Base-by-base conservation (phyloP, 2,329 filamentous ascomycete genomes). In the Cladophialophora immunda region DNA sequence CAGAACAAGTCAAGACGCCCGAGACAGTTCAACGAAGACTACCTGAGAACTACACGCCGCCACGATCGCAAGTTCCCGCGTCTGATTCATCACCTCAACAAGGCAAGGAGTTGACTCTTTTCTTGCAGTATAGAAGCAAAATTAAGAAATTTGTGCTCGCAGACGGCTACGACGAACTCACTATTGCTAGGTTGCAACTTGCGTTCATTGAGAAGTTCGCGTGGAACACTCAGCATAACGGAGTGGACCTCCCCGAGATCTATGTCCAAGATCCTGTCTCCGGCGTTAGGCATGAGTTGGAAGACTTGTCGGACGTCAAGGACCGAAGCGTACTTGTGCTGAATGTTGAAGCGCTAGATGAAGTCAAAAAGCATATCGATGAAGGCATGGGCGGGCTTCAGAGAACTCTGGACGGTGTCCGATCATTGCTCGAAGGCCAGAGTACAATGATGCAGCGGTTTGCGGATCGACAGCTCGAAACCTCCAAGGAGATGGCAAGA, bases 191-290 rank as follows among this genome's bases (percentile, higher is more conserved):
- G 27, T 80, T 99, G 65, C 94, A 99, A 78, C 85, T 99, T 30
- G 94, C 95, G 0, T 99, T 99, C 74, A 99, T 99, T 73, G 95
- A 99, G 73, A 99, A 97, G 77, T 99, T 99, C 76, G 95, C 94
- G 0, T 99, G 96, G 94, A 98, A 97, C 74, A 97, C 94, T 0
- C 94, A 98, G 73, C 91, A 93, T 68, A 96, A 97, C 74, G 95
- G 95, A 7, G 88, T 89, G 15, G 95, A 99, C 76, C 81, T 99
- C 54, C 95, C 95, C 0, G 95, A 99, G 74, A 98, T 99, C 17
- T 97, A 99, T 77, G 95, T 99, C 17, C 95, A 99, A 78, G 95
- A 99, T 77, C 91, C 94, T 0, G 87, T 97, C 2, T 98, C 95
- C 8, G 95, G 95, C 0, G 92, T 99, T n/a, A 90, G 95, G 17